These are phyloP conservation scores for Camellia lanceoleosa DNA, from an alignment of 148 eudicot species.

Conservation along the genomic window DNA sequence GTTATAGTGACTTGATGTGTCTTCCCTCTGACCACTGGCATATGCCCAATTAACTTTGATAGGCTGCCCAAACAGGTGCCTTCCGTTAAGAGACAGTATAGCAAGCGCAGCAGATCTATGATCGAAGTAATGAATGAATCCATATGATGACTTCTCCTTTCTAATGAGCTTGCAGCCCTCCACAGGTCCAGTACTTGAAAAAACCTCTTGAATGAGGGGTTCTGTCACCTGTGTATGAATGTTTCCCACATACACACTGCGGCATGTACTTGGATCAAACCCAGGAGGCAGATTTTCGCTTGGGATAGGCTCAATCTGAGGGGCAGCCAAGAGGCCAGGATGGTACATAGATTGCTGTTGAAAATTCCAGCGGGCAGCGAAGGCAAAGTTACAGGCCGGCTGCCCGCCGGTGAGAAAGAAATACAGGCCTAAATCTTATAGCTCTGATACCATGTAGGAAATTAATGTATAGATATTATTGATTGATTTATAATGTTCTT, in stretches of 20 bases:
- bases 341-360: no score
- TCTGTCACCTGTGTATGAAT: constrained; percentile 97
- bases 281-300: constrained; percentile 99
- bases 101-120: constrained; percentile 92
- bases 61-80: constrained; percentile 99
- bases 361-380: no score
- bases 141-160: constrained; percentile 98
- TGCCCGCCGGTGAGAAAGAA: no score
- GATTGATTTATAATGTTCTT: no score
- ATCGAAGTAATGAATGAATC: constrained; percentile 89
- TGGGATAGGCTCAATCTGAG: constrained; percentile 98
- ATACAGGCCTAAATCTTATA: no score
- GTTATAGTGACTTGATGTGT: constrained; percentile 89
- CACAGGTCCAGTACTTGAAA: constrained; percentile 83
- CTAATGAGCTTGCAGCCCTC: constrained; percentile 95
- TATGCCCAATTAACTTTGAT: constrained; percentile 99
- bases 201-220: constrained; percentile 92
- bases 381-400: no score
- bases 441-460: no score
- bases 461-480: no score
- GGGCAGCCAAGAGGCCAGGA: no score
- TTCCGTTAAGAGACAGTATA: constrained; percentile 79
- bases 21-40: constrained; percentile 94
- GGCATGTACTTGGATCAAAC: constrained; percentile 95
- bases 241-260: constrained; percentile 98